A percentile compares a stretch with the other conserved stretches of the same genome.
phyloP scores from a whole-genome alignment of 2,329 filamentous ascomycete genomes.

The Alternaria infectoria region DNA sequence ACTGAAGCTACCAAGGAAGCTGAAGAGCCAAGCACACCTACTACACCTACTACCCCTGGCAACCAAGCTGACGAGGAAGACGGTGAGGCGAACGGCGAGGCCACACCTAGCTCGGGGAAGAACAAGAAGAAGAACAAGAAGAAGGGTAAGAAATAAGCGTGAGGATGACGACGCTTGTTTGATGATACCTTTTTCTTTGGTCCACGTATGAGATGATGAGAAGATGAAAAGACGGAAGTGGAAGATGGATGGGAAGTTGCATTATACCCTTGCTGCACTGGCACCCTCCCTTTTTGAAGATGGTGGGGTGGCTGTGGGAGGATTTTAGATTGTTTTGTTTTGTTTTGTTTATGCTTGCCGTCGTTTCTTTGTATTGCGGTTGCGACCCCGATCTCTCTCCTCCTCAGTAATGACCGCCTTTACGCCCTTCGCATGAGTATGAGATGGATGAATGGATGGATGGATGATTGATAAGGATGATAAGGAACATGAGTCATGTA shows the following conservation, averaged over 20 bases:
- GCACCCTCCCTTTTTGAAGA: not conserved
- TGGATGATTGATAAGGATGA: not conserved
- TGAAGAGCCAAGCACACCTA: slow-evolving; percentile 6
- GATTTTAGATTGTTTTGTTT: slow-evolving; percentile 2
- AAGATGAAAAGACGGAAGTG: not conserved
- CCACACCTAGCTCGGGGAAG: slow-evolving; percentile 3
- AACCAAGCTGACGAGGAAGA: slow-evolving; percentile 3
- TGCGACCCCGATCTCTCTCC: not conserved
- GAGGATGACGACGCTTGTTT: not conserved
- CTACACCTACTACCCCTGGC: slow-evolving; percentile 4
- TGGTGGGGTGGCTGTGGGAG: slow-evolving; percentile 5
- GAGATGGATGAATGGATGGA: not conserved
- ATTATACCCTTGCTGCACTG: slow-evolving; percentile 13
- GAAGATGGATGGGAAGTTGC: slow-evolving; percentile 5
- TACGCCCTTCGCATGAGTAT: not conserved
- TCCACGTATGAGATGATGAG: not conserved
- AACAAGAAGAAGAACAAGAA: slow-evolving; percentile 25
- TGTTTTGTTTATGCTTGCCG: not conserved
- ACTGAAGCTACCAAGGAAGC: not conserved
- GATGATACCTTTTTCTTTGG: not conserved
- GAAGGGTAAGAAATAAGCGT: slow-evolving; percentile 25
- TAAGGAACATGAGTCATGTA: not conserved
- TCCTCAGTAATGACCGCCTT: not conserved
- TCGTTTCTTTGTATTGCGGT: not conserved
- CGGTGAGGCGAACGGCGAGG: slow-evolving; percentile 1